These are phyloP conservation scores for Flaveria sonorensis DNA, from an alignment of 129 eudicot genomes.

Conservation along the genomic window DNA sequence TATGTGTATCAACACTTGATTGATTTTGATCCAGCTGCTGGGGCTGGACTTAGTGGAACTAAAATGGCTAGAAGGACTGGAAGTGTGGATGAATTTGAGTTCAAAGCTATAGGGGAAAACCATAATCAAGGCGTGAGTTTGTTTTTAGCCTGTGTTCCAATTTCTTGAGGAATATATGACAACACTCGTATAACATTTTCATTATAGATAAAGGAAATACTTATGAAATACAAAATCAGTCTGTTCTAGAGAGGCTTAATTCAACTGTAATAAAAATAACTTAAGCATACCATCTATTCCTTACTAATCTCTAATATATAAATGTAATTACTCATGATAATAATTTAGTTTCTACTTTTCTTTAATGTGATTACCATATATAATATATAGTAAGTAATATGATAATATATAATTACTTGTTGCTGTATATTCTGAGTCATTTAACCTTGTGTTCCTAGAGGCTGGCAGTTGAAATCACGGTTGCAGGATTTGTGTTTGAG, in stretches of 20 bases:
- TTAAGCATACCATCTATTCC: neutral
- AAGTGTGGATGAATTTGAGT: constrained; percentile 91
- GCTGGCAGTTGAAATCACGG: constrained; percentile 77
- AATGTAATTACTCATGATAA: neutral
- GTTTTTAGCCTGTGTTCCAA: neutral
- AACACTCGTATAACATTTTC: neutral
- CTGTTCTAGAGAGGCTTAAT: neutral
- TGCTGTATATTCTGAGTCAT: neutral
- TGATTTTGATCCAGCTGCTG: constrained; percentile 69
- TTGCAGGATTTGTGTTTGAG: constrained; percentile 80
- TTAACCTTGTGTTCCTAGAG: constrained; percentile 60
- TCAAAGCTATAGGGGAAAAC: constrained; percentile 78
- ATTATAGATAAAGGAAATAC: neutral
- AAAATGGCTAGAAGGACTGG: constrained; percentile 97
- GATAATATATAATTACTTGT: neutral
- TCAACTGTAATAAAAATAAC: neutral
- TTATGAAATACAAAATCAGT: neutral
- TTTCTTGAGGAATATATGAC: constrained; percentile 12
- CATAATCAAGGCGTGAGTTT: constrained; percentile 89
- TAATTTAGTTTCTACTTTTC: neutral
- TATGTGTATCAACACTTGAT: neutral
- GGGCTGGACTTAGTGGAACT: constrained; percentile 92
- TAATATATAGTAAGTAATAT: neutral
- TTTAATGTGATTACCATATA: neutral
- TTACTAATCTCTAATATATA: neutral